Conservation (phyloP, 2,329 filamentous ascomycete species). For the Trichoderma oligosporum region DNA sequence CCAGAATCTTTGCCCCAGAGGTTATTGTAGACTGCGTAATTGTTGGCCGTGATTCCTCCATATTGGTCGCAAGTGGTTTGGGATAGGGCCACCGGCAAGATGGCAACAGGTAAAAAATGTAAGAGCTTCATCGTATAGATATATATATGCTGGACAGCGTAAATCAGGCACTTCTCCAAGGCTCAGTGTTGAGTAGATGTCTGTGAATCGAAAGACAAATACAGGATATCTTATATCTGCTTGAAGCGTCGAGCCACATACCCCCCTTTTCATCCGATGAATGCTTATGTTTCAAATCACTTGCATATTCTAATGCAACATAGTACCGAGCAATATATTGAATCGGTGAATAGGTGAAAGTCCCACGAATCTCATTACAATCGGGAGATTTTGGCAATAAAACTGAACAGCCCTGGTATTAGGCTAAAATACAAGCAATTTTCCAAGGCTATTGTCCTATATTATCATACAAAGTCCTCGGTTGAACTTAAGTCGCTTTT, state of each 20-base stretch:
- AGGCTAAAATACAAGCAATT: background rate
- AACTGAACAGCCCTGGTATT: background rate
- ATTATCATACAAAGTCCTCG: background rate
- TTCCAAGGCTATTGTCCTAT: background rate
- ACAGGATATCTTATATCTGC: background rate
- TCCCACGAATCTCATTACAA: background rate
- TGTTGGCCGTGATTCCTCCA: background rate
- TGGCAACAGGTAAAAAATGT: background rate
- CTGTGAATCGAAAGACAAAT: background rate
- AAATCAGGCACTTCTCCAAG: background rate
- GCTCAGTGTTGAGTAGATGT: background rate
- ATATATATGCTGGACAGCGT: too few relatives aligned
- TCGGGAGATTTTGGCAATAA: background rate
- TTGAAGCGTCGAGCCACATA: background rate
- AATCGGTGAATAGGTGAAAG: background rate
- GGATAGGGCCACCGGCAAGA: background rate
- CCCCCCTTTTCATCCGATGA: background rate
- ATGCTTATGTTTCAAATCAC: background rate
- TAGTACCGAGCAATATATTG: background rate
- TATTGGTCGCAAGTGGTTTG: constrained; percentile 7
- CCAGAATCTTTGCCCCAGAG: constrained; percentile 1
- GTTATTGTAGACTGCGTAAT: background rate
- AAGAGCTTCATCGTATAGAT: background rate
- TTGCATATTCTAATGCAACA: background rate
- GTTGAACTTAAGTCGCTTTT: background rate